Conservation (phyloP, 2,329 filamentous ascomycete species). For the Diaporthe amygdali region DNA sequence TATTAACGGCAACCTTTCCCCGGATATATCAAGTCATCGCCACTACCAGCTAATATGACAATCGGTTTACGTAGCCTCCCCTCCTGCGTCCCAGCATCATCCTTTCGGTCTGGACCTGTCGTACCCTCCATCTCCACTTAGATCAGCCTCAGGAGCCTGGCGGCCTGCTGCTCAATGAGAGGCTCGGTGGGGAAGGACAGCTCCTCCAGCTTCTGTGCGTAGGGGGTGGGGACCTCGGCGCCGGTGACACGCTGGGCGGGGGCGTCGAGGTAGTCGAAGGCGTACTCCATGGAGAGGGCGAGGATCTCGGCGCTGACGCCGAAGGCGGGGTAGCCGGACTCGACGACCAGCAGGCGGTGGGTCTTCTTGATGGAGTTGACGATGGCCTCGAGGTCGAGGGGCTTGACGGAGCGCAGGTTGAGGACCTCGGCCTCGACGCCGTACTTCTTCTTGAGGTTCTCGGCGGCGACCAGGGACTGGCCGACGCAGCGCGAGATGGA, state of each 20-base stretch:
- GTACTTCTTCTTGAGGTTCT: slow-evolving; percentile 94
- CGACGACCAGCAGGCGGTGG: slow-evolving; percentile 85
- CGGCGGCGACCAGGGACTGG: slow-evolving; percentile 85
- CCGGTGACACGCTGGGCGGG: slow-evolving; percentile 94
- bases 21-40: slow-evolving; percentile 12
- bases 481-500: slow-evolving; percentile 94
- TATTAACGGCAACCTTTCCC: slow-evolving; percentile 2
- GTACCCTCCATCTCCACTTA: not conserved
- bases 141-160: slow-evolving; percentile 79
- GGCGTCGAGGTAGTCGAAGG: slow-evolving; percentile 95
- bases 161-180: slow-evolving; percentile 85
- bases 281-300: slow-evolving; percentile 95
- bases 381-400: slow-evolving; percentile 92
- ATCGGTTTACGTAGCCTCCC: not conserved
- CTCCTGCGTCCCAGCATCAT: not conserved
- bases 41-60: slow-evolving; percentile 14
- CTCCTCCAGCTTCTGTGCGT: slow-evolving; percentile 90
- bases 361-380: slow-evolving; percentile 99
- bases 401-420: slow-evolving; percentile 98
- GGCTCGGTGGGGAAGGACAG: slow-evolving; percentile 93
- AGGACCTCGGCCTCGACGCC: slow-evolving; percentile 95
- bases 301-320: slow-evolving; percentile 93
- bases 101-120: not conserved
- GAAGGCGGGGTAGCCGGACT: slow-evolving; percentile 95
- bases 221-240: slow-evolving; percentile 96